Evolutionary conservation across 495 filamentous ascomycete species (phyloP).

Genomic region (Lepidopterella palustris): DNA sequence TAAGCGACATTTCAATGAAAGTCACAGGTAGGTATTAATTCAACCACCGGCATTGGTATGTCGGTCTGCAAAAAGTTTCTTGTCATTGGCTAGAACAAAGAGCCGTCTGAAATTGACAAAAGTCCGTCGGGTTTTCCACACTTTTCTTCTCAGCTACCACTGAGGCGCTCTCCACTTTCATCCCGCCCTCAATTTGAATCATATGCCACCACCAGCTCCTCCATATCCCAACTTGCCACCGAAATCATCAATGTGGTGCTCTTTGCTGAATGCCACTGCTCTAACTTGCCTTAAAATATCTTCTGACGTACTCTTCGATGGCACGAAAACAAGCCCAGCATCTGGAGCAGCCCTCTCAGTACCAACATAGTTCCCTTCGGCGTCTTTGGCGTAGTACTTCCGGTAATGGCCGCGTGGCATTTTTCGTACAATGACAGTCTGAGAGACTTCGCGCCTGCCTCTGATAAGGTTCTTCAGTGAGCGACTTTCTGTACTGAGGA

Average conservation of each 20-base stretch:
- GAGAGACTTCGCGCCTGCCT: not conserved
- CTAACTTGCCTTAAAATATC: conserved; percentile 19
- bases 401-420: conserved; percentile 20
- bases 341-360: conserved; percentile 19
- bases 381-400: conserved; percentile 23
- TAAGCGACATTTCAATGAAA: too few relatives aligned
- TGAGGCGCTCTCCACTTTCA: too few relatives aligned
- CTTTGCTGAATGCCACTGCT: conserved; percentile 18
- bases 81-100: too few relatives aligned
- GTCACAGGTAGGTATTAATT: too few relatives aligned
- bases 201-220: not conserved
- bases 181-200: not conserved
- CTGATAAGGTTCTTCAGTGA: conserved; percentile 10
- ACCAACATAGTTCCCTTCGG: conserved; percentile 23
- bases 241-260: conserved; percentile 16
- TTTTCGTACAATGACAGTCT: conserved; percentile 21
- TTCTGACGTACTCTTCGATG: conserved; percentile 22
- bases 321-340: conserved; percentile 17
- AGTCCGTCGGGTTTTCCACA: too few relatives aligned
- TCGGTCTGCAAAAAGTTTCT: too few relatives aligned
- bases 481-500: conserved; percentile 12
- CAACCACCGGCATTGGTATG: too few relatives aligned
- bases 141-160: too few relatives aligned
- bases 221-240: not conserved
- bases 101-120: too few relatives aligned